Evolutionary conservation across 306 rosid species (phyloP).

Genomic region (Fragaria nilgerrensis): DNA sequence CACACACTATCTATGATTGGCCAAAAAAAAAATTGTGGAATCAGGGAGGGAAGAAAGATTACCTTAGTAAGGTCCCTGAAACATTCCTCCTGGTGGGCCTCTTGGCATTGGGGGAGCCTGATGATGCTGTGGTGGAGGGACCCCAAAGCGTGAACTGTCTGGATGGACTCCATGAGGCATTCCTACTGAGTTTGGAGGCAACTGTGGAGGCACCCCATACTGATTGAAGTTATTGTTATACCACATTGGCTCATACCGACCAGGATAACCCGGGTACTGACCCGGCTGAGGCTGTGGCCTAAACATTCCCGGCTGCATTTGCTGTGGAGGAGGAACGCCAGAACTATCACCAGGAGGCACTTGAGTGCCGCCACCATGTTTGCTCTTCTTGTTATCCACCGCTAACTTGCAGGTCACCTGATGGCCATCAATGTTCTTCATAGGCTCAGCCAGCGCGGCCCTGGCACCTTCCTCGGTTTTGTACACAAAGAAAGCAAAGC

Average conservation of each 20-base stretch:
- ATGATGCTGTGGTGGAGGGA: conserved; percentile 35
- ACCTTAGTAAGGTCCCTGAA: conserved; percentile 73
- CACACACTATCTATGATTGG: neutral
- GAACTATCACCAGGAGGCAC: conserved; percentile 32
- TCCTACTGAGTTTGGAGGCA: conserved; percentile 57
- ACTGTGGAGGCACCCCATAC: conserved; percentile 34
- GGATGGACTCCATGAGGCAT: conserved; percentile 57
- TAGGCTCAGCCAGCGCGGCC: conserved; percentile 49
- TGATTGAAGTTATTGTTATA: conserved; percentile 4
- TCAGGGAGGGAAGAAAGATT: neutral
- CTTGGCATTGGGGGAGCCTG: conserved; percentile 48
- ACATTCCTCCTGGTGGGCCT: conserved; percentile 67
- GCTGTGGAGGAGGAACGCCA: conserved; percentile 1
- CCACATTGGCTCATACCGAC: conserved; percentile 19
- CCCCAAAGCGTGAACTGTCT: conserved; percentile 46
- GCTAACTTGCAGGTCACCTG: conserved; percentile 64
- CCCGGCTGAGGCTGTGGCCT: conserved; percentile 36
- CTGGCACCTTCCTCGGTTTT: conserved; percentile 65
- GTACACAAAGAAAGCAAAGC: conserved; percentile 66
- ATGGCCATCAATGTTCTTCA: conserved; percentile 61
- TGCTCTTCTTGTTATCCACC: conserved; percentile 35
- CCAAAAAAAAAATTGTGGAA: neutral
- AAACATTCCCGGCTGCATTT: conserved; percentile 33
- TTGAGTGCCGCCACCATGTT: conserved; percentile 37
- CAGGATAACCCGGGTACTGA: conserved; percentile 48